phyloP scores from a whole-genome alignment of 768 basidiomycete genomes.

The Lactarius evosmus region DNA sequence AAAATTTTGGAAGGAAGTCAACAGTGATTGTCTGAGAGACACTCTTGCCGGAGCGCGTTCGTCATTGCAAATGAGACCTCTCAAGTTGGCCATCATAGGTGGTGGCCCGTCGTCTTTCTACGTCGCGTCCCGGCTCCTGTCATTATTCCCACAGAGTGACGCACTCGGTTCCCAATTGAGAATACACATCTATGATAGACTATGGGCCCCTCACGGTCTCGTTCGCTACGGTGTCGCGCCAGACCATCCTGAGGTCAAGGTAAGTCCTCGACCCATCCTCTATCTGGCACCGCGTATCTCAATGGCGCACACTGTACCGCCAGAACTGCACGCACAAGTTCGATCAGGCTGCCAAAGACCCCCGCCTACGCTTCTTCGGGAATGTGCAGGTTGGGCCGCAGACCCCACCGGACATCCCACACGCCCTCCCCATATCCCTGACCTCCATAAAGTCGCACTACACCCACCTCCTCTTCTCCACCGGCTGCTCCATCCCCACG shows the following conservation, averaged over 20 bases:
- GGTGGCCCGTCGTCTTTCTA: conserved; percentile 97
- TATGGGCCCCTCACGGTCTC: conserved; percentile 93
- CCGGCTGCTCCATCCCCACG: conserved; percentile 72
- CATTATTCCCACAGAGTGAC: conserved; percentile 47
- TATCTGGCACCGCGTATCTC: neutral
- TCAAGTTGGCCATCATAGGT: conserved; percentile 90
- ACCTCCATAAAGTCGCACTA: conserved; percentile 64
- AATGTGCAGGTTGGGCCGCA: conserved; percentile 63
- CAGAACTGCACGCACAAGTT: conserved; percentile 98
- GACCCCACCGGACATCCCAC: conserved; percentile 43
- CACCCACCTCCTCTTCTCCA: conserved; percentile 81
- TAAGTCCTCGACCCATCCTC: conserved; percentile 29
- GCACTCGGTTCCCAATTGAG: conserved; percentile 39
- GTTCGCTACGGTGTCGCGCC: conserved; percentile 97
- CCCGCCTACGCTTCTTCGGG: conserved; percentile 85
- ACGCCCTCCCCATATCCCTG: conserved; percentile 58
- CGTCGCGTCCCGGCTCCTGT: conserved; percentile 81
- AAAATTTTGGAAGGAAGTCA: too few species aligned
- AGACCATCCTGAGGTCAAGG: conserved; percentile 99
- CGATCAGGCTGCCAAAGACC: conserved; percentile 72
- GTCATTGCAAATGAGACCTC: conserved; percentile 29
- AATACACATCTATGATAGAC: conserved; percentile 86
- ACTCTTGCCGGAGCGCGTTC: too few species aligned
- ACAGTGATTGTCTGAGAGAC: too few species aligned
- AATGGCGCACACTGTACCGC: neutral